phyloP scores from a whole-genome alignment of 192 early-diverging fungal genomes.

The Backusella sp. region DNA sequence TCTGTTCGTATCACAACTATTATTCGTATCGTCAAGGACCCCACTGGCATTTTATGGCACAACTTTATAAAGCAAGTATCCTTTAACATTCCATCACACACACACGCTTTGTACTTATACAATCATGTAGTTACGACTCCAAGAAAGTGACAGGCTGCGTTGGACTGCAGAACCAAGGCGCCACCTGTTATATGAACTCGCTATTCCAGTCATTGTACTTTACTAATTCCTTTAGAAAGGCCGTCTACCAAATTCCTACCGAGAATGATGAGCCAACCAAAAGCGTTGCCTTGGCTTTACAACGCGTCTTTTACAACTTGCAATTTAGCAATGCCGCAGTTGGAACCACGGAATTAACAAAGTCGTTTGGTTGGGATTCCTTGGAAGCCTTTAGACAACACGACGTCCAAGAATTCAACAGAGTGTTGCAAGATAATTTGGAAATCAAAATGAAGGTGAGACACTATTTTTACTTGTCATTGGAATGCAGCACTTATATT shows the following conservation, averaged over 20 bases:
- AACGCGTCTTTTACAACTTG: conserved; percentile 92
- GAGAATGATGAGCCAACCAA: conserved; percentile 85
- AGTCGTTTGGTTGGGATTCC: conserved; percentile 98
- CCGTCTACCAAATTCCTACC: conserved; percentile 92
- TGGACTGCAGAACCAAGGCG: conserved; percentile 95
- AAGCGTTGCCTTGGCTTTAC: conserved; percentile 86
- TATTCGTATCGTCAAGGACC: conserved; percentile 79
- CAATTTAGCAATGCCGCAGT: conserved; percentile 72
- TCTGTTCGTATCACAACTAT: conserved; percentile 64
- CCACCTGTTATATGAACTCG: conserved; percentile 99
- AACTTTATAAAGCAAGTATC: conserved; percentile 76
- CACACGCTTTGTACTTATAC: not conserved
- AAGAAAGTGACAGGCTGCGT: conserved; percentile 89
- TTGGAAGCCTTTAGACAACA: conserved; percentile 96
- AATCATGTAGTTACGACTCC: conserved; percentile 74
- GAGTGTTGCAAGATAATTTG: conserved; percentile 95
- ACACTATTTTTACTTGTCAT: not conserved
- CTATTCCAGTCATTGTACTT: conserved; percentile 93
- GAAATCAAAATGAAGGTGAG: conserved; percentile 95
- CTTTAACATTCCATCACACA: not conserved
- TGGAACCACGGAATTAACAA: conserved; percentile 91
- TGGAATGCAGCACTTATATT: no score
- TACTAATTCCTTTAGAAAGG: conserved; percentile 91
- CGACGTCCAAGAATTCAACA: conserved; percentile 98
- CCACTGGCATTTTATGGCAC: conserved; percentile 93